Evolutionary conservation across 108 stramenopile species (phyloP).

Genomic region (Aurantiochytrium sp.): DNA sequence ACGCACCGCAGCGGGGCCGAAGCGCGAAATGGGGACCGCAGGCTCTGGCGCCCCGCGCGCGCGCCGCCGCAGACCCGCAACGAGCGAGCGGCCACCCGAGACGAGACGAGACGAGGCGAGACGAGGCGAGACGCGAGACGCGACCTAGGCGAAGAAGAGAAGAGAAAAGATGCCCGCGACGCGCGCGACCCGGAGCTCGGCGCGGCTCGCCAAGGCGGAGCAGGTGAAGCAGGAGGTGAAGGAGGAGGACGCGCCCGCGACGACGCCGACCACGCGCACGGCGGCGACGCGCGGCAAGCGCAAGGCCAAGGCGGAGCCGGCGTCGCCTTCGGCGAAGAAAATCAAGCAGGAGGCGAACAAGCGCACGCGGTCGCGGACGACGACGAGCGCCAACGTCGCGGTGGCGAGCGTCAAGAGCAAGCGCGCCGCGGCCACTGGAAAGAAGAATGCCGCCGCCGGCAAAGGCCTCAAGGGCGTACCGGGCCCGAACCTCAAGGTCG

Average conservation of each 20-base stretch:
- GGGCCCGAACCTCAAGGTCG: background rate
- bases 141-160: no score
- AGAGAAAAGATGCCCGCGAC: no score
- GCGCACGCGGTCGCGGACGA: background rate
- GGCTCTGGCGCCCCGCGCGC: no score
- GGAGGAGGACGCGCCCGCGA: background rate
- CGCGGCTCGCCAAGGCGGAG: background rate
- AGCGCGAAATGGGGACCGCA: no score
- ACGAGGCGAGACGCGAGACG: no score
- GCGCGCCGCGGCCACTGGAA: background rate
- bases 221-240: background rate
- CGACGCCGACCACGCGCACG: background rate
- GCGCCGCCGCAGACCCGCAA: no score
- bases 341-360: background rate
- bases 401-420: background rate
- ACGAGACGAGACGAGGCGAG: no score
- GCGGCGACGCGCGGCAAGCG: background rate
- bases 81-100: no score
- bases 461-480: background rate
- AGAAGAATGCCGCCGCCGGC: background rate
- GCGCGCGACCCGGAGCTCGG: background rate
- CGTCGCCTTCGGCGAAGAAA: background rate
- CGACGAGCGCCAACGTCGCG: background rate
- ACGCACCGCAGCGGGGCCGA: no score
- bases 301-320: background rate